Base-by-base conservation (phyloP, 2,329 filamentous ascomycete genomes). In the Trichoderma hamatum region DNA sequence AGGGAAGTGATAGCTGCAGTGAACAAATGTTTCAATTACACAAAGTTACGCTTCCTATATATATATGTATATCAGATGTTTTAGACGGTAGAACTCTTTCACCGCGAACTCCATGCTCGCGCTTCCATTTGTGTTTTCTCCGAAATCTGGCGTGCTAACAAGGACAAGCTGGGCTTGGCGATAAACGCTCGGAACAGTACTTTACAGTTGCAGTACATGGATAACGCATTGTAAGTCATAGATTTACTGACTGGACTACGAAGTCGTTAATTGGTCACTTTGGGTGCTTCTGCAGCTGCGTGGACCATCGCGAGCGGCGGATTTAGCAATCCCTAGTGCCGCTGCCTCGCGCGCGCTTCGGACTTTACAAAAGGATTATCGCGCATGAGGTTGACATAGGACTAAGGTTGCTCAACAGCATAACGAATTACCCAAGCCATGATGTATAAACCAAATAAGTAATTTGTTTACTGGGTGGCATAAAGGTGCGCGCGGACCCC, bases 311-410 rank as follows among this genome's bases (percentile, higher is more conserved):
- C 26, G 3, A 46, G 9, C 3, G 7, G 28, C 62, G 62, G 62
- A 58, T 24, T 56, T 56, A 66, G 13, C 34, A 26, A 62, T 39
- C 7, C 49, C 39, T 64, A 64, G 32, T 54, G 30, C 62, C 36
- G 36, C 34, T 30, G 34, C 19, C 52, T 32, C 34, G 34, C 51
- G 51, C 36, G 39, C 39, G 14, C 9, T 49, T 32, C 36, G 62
- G n/a, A 34, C 26, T 66, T n/a, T 19, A 14, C 19, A 24, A 46
- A 30, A 13, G 11, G 4, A n/a, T 13, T 14, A 14, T 46, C 26
- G 34, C 36, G 49, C 19, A 30, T 43, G 26, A 24, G 1, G 10
- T 21, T 51, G 13, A n/a, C 4, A 32, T 32, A 21, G 16, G 24
- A 55, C 39, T 11, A 34, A 64, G 21, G 26, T 16, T 43, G 19